phyloP scores from a whole-genome alignment of 2,329 filamentous ascomycete species.

The Colletotrichum chrysophilum region DNA sequence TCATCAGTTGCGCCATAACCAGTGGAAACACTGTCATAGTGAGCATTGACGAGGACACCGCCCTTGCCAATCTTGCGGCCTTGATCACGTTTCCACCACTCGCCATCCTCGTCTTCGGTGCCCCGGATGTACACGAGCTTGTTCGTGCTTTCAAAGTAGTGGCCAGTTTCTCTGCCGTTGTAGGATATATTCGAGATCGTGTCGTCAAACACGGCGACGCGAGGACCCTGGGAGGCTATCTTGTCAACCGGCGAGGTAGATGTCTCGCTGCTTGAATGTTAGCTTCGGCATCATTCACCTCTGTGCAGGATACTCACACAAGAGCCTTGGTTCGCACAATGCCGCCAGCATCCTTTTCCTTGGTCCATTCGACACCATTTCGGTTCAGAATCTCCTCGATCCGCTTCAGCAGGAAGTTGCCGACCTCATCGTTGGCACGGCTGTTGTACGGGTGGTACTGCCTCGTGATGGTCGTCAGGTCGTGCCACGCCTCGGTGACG shows the following conservation, averaged over 20 bases:
- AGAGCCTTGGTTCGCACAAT: slow-evolving; percentile 28
- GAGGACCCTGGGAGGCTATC: slow-evolving; percentile 31
- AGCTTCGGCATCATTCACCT: background rate
- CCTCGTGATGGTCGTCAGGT: slow-evolving; percentile 77
- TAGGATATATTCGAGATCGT: slow-evolving; percentile 78
- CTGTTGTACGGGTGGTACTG: slow-evolving; percentile 91
- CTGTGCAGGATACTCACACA: slow-evolving; percentile 9
- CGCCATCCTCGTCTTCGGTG: slow-evolving; percentile 71
- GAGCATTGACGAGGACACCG: slow-evolving; percentile 90
- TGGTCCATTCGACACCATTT: slow-evolving; percentile 58
- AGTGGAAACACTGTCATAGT: slow-evolving; percentile 88
- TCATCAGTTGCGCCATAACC: slow-evolving; percentile 95
- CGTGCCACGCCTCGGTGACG: slow-evolving; percentile 84
- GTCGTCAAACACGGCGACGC: slow-evolving; percentile 79
- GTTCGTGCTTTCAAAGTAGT: slow-evolving; percentile 91
- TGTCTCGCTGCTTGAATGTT: background rate
- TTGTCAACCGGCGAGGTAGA: background rate
- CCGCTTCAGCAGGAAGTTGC: slow-evolving; percentile 75
- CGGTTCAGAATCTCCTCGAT: slow-evolving; percentile 72
- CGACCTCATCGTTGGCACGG: slow-evolving; percentile 79
- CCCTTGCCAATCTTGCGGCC: slow-evolving; percentile 63
- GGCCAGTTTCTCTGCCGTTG: slow-evolving; percentile 50
- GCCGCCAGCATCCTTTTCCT: slow-evolving; percentile 39
- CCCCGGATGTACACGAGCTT: slow-evolving; percentile 92
- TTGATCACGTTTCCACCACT: slow-evolving; percentile 70